phyloP scores from a whole-genome alignment of 345 rosid species.

The Sisymbrium irio region DNA sequence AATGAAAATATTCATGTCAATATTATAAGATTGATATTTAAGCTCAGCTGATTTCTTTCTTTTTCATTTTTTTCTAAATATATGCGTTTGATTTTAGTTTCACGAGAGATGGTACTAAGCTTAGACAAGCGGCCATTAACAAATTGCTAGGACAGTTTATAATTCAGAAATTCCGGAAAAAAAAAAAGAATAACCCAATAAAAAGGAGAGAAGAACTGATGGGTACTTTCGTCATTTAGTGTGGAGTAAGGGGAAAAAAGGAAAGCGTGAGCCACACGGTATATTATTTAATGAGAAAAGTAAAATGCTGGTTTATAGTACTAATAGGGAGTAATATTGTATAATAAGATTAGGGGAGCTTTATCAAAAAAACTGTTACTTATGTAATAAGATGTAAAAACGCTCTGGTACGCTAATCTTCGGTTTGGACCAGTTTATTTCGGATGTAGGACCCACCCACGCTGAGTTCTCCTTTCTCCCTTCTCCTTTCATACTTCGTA shows the following conservation, averaged over 20 bases:
- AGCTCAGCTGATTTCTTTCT: background rate
- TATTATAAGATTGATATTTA: background rate
- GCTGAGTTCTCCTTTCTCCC: background rate
- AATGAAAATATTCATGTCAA: background rate
- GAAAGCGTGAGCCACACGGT: slow-evolving; percentile 34
- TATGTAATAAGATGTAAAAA: slow-evolving; percentile 1
- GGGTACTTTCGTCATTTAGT: slow-evolving; percentile 20
- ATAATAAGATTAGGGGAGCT: background rate
- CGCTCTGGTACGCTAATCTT: slow-evolving; percentile 25
- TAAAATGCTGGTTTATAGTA: background rate
- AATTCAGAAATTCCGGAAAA: background rate
- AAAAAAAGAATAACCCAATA: background rate
- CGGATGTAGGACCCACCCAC: background rate
- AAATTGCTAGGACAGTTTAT: background rate
- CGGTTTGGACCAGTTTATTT: slow-evolving; percentile 1
- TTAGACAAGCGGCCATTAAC: background rate
- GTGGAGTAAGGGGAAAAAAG: slow-evolving; percentile 16
- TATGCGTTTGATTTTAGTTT: background rate
- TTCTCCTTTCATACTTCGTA: background rate
- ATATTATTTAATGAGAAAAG: background rate
- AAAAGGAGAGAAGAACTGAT: background rate
- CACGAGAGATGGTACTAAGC: background rate
- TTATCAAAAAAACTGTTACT: background rate
- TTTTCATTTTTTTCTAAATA: background rate
- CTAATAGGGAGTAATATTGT: too few relatives aligned